These are phyloP conservation scores for Venustampulla echinocandica DNA, from an alignment of 495 filamentous ascomycete species.

Conservation along the genomic window DNA sequence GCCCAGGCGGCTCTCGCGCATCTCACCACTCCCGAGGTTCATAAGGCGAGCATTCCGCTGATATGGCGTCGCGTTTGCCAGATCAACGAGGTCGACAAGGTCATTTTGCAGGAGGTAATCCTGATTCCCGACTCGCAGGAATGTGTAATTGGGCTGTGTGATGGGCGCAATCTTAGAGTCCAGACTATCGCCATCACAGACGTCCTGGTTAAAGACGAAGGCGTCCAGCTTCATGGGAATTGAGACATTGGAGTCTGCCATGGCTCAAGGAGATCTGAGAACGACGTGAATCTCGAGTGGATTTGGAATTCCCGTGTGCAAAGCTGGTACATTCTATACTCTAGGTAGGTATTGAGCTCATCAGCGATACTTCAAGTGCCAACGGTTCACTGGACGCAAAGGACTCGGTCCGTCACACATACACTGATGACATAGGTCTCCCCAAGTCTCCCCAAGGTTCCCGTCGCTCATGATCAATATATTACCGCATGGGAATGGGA, in stretches of 20 bases:
- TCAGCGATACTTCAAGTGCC: no score
- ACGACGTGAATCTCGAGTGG: no score
- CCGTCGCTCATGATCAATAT: no score
- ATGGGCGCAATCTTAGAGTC: conserved; percentile 38
- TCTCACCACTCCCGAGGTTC: conserved; percentile 28
- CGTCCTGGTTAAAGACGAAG: not conserved
- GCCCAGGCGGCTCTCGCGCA: conserved; percentile 29
- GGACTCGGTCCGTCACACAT: no score
- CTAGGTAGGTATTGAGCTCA: no score
- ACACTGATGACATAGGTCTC: no score
- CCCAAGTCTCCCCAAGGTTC: no score
- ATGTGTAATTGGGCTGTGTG: conserved; percentile 47
- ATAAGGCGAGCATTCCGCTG: conserved; percentile 34
- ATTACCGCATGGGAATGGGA: no score
- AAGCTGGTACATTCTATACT: no score
- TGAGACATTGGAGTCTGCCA: not conserved
- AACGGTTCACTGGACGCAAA: no score
- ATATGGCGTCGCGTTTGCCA: conserved; percentile 32
- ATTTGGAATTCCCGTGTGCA: no score
- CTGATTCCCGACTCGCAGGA: conserved; percentile 31
- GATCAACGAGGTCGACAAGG: conserved; percentile 33
- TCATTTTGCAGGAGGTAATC: conserved; percentile 36
- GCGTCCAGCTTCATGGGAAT: not conserved
- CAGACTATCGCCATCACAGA: not conserved
- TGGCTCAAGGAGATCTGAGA: not conserved